phyloP scores from a whole-genome alignment of 179 eudicot species.

The Vitellaria paradoxa region DNA sequence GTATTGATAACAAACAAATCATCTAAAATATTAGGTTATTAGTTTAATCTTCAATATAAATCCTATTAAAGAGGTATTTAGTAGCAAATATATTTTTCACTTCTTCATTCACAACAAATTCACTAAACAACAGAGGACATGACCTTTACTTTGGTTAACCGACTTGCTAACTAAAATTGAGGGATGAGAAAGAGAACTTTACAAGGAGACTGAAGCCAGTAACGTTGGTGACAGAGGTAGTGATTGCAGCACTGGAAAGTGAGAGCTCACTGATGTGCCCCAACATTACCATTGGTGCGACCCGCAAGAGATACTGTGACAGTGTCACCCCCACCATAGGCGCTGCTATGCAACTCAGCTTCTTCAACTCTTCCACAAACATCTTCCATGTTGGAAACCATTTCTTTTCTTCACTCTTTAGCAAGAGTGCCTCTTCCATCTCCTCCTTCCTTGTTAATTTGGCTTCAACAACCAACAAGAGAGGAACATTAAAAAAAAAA shows the following conservation, averaged over 20 bases:
- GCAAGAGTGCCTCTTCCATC: slow-evolving; percentile 30
- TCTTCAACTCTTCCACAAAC: slow-evolving; percentile 33
- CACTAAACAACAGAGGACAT: too few relatives aligned
- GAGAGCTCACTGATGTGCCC: slow-evolving; percentile 49
- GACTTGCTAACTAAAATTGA: neutral
- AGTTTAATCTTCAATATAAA: too few relatives aligned
- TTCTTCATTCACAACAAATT: too few relatives aligned
- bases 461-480: neutral
- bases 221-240: slow-evolving; percentile 41
- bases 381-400: slow-evolving; percentile 3
- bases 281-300: slow-evolving; percentile 36
- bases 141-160: too few relatives aligned
- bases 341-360: slow-evolving; percentile 30
- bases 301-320: slow-evolving; percentile 29
- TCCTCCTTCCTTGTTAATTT: neutral
- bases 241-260: slow-evolving; percentile 46
- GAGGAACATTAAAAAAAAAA: neutral
- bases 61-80: too few relatives aligned
- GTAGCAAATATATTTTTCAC: too few relatives aligned
- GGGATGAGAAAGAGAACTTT: neutral
- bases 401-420: neutral
- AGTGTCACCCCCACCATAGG: slow-evolving; percentile 44
- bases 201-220: slow-evolving; percentile 47
- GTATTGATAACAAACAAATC: too few relatives aligned
- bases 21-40: too few relatives aligned